phyloP scores from a whole-genome alignment of 1,284 basidiomycete species.

The Chalciporus sp. region DNA sequence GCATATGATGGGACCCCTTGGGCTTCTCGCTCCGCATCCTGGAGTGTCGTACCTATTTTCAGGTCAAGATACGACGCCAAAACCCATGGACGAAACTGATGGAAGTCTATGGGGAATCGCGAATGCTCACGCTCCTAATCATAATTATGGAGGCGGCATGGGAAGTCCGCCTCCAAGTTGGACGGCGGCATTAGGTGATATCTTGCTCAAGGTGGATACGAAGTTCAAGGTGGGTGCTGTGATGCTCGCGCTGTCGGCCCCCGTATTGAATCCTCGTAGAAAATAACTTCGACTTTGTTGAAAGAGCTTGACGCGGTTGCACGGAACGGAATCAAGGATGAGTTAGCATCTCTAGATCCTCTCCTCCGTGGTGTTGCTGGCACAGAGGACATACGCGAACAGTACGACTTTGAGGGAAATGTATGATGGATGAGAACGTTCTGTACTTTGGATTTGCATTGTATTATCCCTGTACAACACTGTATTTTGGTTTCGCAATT shows the following conservation, averaged over 20 bases:
- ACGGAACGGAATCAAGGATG: conserved; percentile 76
- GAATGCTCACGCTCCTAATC: conserved; percentile 42
- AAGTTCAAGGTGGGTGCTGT: conserved; percentile 71
- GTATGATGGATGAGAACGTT: conserved; percentile 29
- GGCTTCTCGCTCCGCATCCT: conserved; percentile 70
- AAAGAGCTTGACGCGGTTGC: conserved; percentile 85
- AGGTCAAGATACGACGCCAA: conserved; percentile 36
- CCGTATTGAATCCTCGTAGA: conserved; percentile 46
- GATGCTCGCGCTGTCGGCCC: background rate
- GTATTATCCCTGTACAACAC: conserved; percentile 27
- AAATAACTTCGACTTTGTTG: conserved; percentile 72
- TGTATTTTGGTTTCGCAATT: conserved; percentile 2
- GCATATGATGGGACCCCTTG: conserved; percentile 77
- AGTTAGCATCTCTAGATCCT: conserved; percentile 78
- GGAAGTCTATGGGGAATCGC: conserved; percentile 73
- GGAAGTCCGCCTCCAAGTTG: conserved; percentile 61
- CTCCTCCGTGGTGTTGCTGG: conserved; percentile 59
- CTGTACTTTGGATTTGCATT: conserved; percentile 24
- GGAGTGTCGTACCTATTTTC: conserved; percentile 80
- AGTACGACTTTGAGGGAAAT: conserved; percentile 54
- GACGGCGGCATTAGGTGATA: conserved; percentile 66
- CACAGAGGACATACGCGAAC: conserved; percentile 41
- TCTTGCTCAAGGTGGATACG: conserved; percentile 75
- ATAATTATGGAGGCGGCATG: conserved; percentile 31
- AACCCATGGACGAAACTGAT: conserved; percentile 44